Evolutionary conservation across 805 yeast genomes (phyloP).

Genomic region (Yueomyces sinensis): DNA sequence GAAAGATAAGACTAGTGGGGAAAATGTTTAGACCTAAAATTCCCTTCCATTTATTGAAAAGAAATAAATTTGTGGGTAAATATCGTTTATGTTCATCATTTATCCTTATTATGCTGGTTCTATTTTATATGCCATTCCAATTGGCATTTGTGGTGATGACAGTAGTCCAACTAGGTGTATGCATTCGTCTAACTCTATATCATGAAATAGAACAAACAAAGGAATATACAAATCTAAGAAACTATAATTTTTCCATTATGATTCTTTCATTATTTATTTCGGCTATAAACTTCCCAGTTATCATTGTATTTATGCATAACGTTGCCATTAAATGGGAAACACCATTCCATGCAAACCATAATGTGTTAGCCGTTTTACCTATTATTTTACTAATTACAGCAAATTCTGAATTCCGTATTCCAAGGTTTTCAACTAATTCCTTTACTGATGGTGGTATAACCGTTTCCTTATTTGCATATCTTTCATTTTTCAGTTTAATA

Average conservation of each 20-base stretch:
- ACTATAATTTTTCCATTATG: slow-evolving; percentile 50
- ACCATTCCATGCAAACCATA: slow-evolving; percentile 80
- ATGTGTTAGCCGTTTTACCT: slow-evolving; percentile 64
- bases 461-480: slow-evolving; percentile 32
- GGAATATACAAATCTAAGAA: slow-evolving; percentile 27
- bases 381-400: slow-evolving; percentile 46
- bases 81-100: slow-evolving; percentile 24
- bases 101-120: slow-evolving; percentile 32
- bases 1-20: neutral
- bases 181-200: slow-evolving; percentile 25
- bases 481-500: slow-evolving; percentile 46
- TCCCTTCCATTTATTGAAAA: neutral
- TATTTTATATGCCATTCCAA: slow-evolving; percentile 68
- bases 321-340: slow-evolving; percentile 67
- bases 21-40: neutral
- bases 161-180: slow-evolving; percentile 43
- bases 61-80: slow-evolving; percentile 6
- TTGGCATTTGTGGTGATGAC: slow-evolving; percentile 54
- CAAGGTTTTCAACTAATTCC: slow-evolving; percentile 18
- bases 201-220: slow-evolving; percentile 4
- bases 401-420: slow-evolving; percentile 37
- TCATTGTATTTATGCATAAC: slow-evolving; percentile 74
- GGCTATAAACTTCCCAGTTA: slow-evolving; percentile 66
- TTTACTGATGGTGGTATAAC: slow-evolving; percentile 22
- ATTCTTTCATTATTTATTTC: slow-evolving; percentile 64